Base-by-base conservation (phyloP, 805 yeast genomes). In the Candida montana region DNA sequence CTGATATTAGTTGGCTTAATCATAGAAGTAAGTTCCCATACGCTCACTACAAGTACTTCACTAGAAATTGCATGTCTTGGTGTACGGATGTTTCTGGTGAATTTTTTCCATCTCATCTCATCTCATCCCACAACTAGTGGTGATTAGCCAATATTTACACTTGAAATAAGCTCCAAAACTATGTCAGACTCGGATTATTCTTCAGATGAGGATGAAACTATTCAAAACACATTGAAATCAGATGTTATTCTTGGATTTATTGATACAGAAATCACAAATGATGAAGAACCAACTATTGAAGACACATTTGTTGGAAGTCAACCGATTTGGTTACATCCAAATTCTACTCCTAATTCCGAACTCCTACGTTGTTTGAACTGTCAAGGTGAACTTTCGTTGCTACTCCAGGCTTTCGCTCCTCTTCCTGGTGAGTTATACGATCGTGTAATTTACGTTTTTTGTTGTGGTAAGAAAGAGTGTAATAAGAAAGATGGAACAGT, bases 261-360 rank as follows among this genome's bases (percentile, higher is more conserved):
- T 10, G 93, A 84, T 53, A 71, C 75, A 1, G 72, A 77, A n/a
- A 71, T 74, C 23, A 70, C 65, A 13, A 57, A 53, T 7, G 74
- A 68, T 4, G 77, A 71, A 28, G 52, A 48, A 30, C 71, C 78
- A 23, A 62, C 69, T 1, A 42, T 69, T 5, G 79, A 74, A 42
- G 96, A 88, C 54, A 78, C 95, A 0, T 81, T 87, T 48, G 72
- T 91, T 26, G 98, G 98, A 1, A 95, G 95, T 1, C 61, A 64
- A 30, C 87, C 90, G 7, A 55, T 78, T 7, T 83, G 95, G 95
- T 59, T 87, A 27, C 74, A 81, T 48, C 70, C 72, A 4, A 64
- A 68, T 1, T 78, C 87, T 0, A 58, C 65, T 3, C 93, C 95
- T 1, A 62, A 69, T 15, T 65, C 65, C 1, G 72, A 71, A 4